Conservation (phyloP, 495 filamentous ascomycete genomes). For the Penicillium manginii region DNA sequence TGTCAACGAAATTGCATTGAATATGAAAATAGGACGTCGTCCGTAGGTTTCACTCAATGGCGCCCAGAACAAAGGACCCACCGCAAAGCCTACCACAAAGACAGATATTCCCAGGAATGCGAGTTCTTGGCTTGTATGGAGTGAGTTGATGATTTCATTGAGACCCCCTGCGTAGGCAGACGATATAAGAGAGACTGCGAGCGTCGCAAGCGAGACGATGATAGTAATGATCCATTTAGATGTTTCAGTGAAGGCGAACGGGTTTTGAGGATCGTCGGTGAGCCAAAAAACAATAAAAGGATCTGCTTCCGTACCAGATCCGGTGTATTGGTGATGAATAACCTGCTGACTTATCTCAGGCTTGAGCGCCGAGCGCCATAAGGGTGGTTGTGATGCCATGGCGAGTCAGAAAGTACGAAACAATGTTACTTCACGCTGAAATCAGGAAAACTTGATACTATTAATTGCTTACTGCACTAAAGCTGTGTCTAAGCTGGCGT, state of each 20-base stretch:
- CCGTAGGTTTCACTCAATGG: conserved; percentile 11
- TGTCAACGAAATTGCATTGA: conserved; percentile 4
- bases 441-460: too few relatives aligned
- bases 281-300: conserved; percentile 71
- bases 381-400: too few relatives aligned
- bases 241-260: conserved; percentile 53
- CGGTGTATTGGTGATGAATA: conserved; percentile 59
- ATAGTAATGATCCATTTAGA: conserved; percentile 51
- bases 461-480: too few relatives aligned
- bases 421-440: too few relatives aligned
- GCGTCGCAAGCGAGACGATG: conserved; percentile 4
- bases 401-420: too few relatives aligned
- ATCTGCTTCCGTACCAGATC: conserved; percentile 63
- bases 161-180: conserved; percentile 12
- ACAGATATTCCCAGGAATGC: conserved; percentile 7
- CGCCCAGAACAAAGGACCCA: conserved; percentile 11
- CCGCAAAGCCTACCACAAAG: conserved; percentile 11
- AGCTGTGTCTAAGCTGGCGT: too few relatives aligned
- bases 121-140: conserved; percentile 9
- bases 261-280: conserved; percentile 63
- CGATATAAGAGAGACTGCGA: conserved; percentile 9
- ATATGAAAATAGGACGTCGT: conserved; percentile 6
- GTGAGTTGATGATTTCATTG: background rate
- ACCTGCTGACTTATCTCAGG: too few relatives aligned
- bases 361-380: too few relatives aligned